phyloP scores from a whole-genome alignment of 306 rosid genomes.

The Potentilla sterilis region DNA sequence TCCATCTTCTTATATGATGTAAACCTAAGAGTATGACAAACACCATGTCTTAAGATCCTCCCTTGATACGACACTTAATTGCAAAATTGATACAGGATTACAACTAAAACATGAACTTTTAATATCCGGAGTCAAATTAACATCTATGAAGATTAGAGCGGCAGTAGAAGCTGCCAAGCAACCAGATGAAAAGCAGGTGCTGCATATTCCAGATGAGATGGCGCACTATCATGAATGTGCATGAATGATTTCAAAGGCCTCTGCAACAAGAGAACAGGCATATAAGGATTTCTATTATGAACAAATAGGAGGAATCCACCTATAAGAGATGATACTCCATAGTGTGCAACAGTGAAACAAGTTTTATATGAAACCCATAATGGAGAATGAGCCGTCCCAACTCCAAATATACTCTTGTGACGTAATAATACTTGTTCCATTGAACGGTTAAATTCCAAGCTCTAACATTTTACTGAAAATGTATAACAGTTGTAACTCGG shows the following conservation, averaged over 20 bases:
- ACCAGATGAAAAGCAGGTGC: neutral
- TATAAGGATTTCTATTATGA: neutral
- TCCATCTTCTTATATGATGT: too few relatives aligned
- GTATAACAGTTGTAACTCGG: neutral
- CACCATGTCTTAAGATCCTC: neutral
- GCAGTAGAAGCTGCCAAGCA: neutral
- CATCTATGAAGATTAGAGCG: neutral
- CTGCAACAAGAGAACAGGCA: neutral
- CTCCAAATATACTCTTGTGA: neutral
- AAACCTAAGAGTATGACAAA: too few relatives aligned
- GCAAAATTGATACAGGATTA: neutral
- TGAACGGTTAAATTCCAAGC: neutral
- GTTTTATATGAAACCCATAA: neutral
- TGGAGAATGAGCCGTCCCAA: neutral
- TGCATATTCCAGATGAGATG: neutral
- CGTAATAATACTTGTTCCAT: neutral
- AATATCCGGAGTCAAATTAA: neutral
- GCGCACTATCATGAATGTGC: neutral
- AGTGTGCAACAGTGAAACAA: neutral
- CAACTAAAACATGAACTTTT: neutral
- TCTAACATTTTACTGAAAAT: neutral
- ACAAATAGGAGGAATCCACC: neutral
- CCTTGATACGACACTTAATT: too few relatives aligned
- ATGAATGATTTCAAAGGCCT: conserved; percentile 8
- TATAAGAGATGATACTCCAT: neutral